Percentiles rank a stretch among this genome's conserved stretches.
Conservation (phyloP, 73 alveolate species). For the Paramecium tetraurelia region DNA sequence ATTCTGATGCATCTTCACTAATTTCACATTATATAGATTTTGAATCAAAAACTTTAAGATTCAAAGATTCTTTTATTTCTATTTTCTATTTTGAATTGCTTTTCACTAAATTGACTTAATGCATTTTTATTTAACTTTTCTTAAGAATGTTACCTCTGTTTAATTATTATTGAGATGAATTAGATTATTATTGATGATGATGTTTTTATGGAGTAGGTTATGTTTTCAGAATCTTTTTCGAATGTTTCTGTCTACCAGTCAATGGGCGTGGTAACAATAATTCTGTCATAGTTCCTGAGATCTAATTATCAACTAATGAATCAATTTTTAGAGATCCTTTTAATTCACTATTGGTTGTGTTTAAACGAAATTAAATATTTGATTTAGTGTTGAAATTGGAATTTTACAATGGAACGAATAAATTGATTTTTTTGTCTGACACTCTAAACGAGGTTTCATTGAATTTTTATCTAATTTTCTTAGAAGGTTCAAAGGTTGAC, state of each 20-base stretch:
- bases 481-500: conserved; percentile 20
- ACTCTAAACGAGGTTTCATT: not conserved
- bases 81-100: not conserved
- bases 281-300: not conserved
- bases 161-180: not conserved
- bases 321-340: not conserved
- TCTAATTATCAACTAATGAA: not conserved
- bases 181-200: not conserved
- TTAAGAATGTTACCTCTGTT: not conserved
- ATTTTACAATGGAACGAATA: not conserved
- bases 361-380: not conserved
- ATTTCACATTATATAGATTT: conserved; percentile 6
- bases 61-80: not conserved
- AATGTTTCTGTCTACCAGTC: not conserved
- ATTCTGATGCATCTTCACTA: not conserved
- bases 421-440: not conserved
- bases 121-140: not conserved
- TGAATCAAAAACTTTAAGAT: not conserved
- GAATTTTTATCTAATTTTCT: not conserved
- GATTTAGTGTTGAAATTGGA: not conserved
- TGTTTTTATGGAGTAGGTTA: not conserved
- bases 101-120: not conserved
- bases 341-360: not conserved
- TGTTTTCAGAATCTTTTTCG: not conserved
- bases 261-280: not conserved